phyloP scores from a whole-genome alignment of 345 rosid genomes.

The Pistacia atlantica region DNA sequence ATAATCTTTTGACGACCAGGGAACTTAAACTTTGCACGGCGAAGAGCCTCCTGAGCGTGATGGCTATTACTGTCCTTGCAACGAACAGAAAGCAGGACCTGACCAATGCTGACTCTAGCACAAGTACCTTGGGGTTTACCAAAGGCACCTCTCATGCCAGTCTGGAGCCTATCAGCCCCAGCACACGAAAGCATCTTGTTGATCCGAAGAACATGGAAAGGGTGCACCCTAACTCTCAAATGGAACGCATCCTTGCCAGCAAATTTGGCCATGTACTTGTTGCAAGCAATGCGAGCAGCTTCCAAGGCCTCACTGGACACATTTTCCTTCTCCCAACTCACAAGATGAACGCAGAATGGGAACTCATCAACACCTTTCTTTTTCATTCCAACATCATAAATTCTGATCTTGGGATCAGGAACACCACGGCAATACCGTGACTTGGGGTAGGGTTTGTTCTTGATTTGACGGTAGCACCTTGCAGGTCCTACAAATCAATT shows the following conservation, averaged over 20 bases:
- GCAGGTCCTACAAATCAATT: conserved; percentile 27
- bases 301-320: conserved; percentile 62
- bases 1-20: conserved; percentile 68
- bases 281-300: conserved; percentile 64
- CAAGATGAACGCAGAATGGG: conserved; percentile 59
- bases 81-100: conserved; percentile 55
- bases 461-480: conserved; percentile 49
- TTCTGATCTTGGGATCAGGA: conserved; percentile 59
- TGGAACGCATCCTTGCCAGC: conserved; percentile 69
- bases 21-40: conserved; percentile 63
- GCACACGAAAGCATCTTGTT: conserved; percentile 72
- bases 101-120: conserved; percentile 54
- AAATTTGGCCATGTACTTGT: conserved; percentile 55
- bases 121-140: conserved; percentile 62
- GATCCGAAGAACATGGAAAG: conserved; percentile 59
- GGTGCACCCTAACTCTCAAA: conserved; percentile 62
- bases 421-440: conserved; percentile 63
- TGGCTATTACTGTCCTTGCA: conserved; percentile 54
- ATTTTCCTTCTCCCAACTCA: conserved; percentile 62
- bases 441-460: conserved; percentile 59
- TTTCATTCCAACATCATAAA: conserved; percentile 67
- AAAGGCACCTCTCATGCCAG: conserved; percentile 65
- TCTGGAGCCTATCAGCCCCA: conserved; percentile 66
- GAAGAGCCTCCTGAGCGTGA: conserved; percentile 62
- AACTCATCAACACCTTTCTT: conserved; percentile 65